phyloP scores from a whole-genome alignment of 805 yeast genomes.

The Yarrowia sp. region DNA sequence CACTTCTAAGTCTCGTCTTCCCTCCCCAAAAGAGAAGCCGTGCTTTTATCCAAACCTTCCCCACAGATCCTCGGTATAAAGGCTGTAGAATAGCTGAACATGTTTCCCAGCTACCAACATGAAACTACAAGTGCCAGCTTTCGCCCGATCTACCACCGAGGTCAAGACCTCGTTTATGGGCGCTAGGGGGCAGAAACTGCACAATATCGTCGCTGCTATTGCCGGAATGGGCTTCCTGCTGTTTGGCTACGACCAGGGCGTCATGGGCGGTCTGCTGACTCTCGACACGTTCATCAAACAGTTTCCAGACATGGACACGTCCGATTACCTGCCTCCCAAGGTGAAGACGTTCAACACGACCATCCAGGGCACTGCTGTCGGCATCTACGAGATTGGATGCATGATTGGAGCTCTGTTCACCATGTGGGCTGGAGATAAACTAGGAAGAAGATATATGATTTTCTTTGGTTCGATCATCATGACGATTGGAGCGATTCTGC shows the following conservation, averaged over 20 bases:
- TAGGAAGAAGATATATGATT: conserved; percentile 58
- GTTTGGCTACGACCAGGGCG: conserved; percentile 79
- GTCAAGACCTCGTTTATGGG: conserved; percentile 40
- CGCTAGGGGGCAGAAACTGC: conserved; percentile 40
- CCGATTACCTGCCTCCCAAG: conserved; percentile 11
- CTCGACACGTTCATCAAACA: conserved; percentile 51
- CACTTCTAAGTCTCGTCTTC: no score
- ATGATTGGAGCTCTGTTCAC: conserved; percentile 58
- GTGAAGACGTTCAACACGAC: conserved; percentile 37
- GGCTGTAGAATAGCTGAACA: no score
- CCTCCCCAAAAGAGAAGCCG: conserved; percentile 12
- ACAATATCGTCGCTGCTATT: conserved; percentile 41
- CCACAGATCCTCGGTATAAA: background rate
- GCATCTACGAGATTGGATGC: conserved; percentile 58
- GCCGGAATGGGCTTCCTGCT: conserved; percentile 52
- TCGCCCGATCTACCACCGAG: background rate
- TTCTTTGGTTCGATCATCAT: conserved; percentile 58
- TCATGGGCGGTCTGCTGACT: conserved; percentile 76
- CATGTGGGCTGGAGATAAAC: conserved; percentile 57
- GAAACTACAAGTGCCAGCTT: conserved; percentile 1
- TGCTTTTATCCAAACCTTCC: background rate
- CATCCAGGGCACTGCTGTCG: conserved; percentile 43
- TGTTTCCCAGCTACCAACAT: background rate
- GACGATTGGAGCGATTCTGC: conserved; percentile 58
- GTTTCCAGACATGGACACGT: conserved; percentile 42